phyloP scores from a whole-genome alignment of 371 early-diverging fungal species.

The Rhizopus stolonifer region DNA sequence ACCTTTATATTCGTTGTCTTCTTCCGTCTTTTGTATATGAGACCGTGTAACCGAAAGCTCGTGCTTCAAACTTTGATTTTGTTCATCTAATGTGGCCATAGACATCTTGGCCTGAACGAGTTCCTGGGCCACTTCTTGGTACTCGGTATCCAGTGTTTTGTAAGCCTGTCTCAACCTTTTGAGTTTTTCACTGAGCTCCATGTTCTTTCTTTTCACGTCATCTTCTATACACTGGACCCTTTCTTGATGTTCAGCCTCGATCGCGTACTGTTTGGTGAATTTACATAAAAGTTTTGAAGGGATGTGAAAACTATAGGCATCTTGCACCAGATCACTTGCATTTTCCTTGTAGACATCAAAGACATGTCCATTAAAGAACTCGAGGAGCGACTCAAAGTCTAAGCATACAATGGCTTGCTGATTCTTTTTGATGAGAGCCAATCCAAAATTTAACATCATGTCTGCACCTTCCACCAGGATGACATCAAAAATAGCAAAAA shows the following conservation, averaged over 20 bases:
- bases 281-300: constrained; percentile 19
- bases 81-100: constrained; percentile 49
- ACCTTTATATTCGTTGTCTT: constrained; percentile 46
- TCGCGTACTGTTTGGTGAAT: constrained; percentile 30
- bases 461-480: constrained; percentile 88
- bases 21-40: constrained; percentile 3
- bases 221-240: constrained; percentile 46
- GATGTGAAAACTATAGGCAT: constrained; percentile 33
- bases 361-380: constrained; percentile 63
- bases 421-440: constrained; percentile 83
- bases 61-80: constrained; percentile 58
- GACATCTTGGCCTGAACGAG: constrained; percentile 56
- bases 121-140: constrained; percentile 61
- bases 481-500: constrained; percentile 86
- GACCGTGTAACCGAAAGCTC: constrained; percentile 26
- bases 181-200: constrained; percentile 58
- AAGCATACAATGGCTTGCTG: constrained; percentile 69
- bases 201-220: constrained; percentile 60
- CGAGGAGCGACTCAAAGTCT: constrained; percentile 80
- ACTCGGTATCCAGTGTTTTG: constrained; percentile 69
- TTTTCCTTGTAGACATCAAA: constrained; percentile 54
- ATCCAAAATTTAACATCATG: constrained; percentile 75
- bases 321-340: constrained; percentile 28
- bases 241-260: constrained; percentile 31
- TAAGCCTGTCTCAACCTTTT: constrained; percentile 57